Evolutionary conservation across 176 grass and related monocot species (phyloP).

Genomic region (Lolium rigidum): DNA sequence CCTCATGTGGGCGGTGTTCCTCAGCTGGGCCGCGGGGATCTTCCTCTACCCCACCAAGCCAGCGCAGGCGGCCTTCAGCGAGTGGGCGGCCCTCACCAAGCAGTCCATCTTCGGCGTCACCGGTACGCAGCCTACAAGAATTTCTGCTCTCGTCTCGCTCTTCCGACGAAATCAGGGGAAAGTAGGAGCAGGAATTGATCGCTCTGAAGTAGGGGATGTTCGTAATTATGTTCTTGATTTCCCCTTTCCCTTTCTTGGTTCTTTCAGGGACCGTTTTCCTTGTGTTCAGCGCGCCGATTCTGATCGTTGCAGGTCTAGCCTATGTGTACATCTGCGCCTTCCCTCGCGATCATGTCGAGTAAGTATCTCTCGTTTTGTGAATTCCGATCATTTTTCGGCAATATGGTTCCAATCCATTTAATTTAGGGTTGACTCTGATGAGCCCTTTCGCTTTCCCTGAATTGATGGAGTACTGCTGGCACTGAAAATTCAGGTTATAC

Average conservation of each 20-base stretch:
- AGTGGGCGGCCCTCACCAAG: constrained; percentile 33
- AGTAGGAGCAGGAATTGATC: constrained; percentile 11
- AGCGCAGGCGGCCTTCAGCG: constrained; percentile 29
- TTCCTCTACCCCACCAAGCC: constrained; percentile 70
- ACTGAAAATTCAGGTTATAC: neutral
- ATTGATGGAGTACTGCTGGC: neutral
- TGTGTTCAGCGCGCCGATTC: constrained; percentile 72
- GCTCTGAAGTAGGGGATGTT: neutral
- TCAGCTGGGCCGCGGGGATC: constrained; percentile 69
- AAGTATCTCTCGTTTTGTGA: constrained; percentile 30
- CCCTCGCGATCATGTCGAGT: constrained; percentile 56
- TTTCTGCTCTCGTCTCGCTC: neutral
- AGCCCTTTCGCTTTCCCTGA: neutral
- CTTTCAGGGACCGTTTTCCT: constrained; percentile 76
- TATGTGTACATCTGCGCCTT: constrained; percentile 77
- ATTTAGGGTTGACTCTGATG: neutral
- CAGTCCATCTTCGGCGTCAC: constrained; percentile 61
- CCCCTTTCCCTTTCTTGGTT: constrained; percentile 14
- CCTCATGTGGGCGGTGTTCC: constrained; percentile 76
- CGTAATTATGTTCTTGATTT: neutral
- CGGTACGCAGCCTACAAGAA: constrained; percentile 35
- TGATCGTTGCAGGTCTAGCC: constrained; percentile 65
- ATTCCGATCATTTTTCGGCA: constrained; percentile 7
- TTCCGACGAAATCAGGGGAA: neutral
- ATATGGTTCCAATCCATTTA: neutral